Evolutionary conservation across 1,284 basidiomycete species (phyloP).

Genomic region (Ceratobasidium theobromae): DNA sequence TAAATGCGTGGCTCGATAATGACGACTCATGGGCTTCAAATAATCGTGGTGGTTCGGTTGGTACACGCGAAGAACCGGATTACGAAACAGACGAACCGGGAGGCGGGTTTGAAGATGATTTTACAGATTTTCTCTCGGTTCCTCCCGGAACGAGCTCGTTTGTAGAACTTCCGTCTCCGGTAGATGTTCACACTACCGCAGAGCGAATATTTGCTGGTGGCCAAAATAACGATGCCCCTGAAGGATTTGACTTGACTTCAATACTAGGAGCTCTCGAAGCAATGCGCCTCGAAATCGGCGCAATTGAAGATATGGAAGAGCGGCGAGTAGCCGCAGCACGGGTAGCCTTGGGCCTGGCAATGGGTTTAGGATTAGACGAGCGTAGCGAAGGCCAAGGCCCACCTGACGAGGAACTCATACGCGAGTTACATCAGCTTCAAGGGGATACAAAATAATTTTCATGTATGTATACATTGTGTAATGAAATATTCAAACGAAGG

Average conservation of each 20-base stretch:
- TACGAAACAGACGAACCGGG: slow-evolving; percentile 33
- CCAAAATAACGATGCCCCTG: slow-evolving; percentile 43
- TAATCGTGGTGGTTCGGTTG: slow-evolving; percentile 37
- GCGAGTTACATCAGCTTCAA: slow-evolving; percentile 13
- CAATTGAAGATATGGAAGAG: slow-evolving; percentile 62
- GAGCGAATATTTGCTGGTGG: slow-evolving; percentile 63
- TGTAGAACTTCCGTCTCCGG: slow-evolving; percentile 51
- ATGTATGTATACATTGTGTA: slow-evolving; percentile 17
- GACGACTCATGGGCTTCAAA: slow-evolving; percentile 38
- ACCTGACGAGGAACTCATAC: slow-evolving; percentile 12
- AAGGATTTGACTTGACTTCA: slow-evolving; percentile 61
- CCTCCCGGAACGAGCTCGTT: slow-evolving; percentile 42
- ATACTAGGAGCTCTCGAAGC: slow-evolving; percentile 64
- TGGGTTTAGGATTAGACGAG: slow-evolving; percentile 51
- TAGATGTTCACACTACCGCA: slow-evolving; percentile 57
- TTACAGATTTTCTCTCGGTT: slow-evolving; percentile 67
- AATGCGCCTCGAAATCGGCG: slow-evolving; percentile 71
- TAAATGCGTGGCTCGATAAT: slow-evolving; percentile 59
- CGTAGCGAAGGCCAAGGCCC: neutral
- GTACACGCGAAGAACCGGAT: slow-evolving; percentile 38
- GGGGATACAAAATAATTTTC: neutral
- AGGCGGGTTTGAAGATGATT: slow-evolving; percentile 73
- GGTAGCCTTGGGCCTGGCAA: slow-evolving; percentile 71
- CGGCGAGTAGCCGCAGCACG: slow-evolving; percentile 65
- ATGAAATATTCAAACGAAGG: too few species aligned